Percentiles rank a stretch among this genome's conserved stretches.
These are phyloP conservation scores for Lentinula guzmanii DNA, from an alignment of 768 basidiomycete genomes.

Conservation along the genomic window DNA sequence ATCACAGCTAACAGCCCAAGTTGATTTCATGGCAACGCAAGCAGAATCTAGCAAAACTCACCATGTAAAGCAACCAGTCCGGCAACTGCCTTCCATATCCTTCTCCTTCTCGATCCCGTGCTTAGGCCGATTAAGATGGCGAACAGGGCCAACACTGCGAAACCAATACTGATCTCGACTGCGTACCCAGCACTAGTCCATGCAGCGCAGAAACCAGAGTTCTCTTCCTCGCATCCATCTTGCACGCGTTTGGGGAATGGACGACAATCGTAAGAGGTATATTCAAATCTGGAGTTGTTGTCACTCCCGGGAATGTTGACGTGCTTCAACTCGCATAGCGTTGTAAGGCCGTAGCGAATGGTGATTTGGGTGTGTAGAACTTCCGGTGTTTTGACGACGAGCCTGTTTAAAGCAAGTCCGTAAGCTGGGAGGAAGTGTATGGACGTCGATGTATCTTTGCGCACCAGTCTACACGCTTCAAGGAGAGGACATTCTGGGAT, in stretches of 20 bases:
- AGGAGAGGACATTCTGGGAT: slow-evolving; percentile 53
- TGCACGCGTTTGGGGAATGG: slow-evolving; percentile 52
- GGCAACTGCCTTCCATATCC: slow-evolving; percentile 73
- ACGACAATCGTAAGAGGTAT: slow-evolving; percentile 45
- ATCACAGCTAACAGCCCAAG: slow-evolving; percentile 36
- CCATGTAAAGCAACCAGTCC: slow-evolving; percentile 59
- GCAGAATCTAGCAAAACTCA: slow-evolving; percentile 17
- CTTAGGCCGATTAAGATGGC: slow-evolving; percentile 64
- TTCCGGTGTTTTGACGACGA: slow-evolving; percentile 37
- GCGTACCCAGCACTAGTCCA: slow-evolving; percentile 71
- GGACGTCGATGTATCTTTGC: slow-evolving; percentile 8
- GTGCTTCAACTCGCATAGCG: slow-evolving; percentile 47
- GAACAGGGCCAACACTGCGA: slow-evolving; percentile 50
- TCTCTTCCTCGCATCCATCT: slow-evolving; percentile 45
- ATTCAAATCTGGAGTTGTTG: slow-evolving; percentile 3
- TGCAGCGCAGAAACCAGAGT: slow-evolving; percentile 51
- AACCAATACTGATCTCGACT: slow-evolving; percentile 59
- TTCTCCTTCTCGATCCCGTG: slow-evolving; percentile 65
- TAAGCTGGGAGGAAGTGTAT: background rate
- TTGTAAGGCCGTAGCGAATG: slow-evolving; percentile 51
- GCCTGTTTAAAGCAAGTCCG: slow-evolving; percentile 23
- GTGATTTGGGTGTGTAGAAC: slow-evolving; percentile 41
- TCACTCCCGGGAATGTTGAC: slow-evolving; percentile 18
- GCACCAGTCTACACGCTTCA: slow-evolving; percentile 60
- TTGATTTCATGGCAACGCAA: too few relatives aligned